phyloP scores from a whole-genome alignment of 306 rosid genomes.

The Fagus sylvatica region DNA sequence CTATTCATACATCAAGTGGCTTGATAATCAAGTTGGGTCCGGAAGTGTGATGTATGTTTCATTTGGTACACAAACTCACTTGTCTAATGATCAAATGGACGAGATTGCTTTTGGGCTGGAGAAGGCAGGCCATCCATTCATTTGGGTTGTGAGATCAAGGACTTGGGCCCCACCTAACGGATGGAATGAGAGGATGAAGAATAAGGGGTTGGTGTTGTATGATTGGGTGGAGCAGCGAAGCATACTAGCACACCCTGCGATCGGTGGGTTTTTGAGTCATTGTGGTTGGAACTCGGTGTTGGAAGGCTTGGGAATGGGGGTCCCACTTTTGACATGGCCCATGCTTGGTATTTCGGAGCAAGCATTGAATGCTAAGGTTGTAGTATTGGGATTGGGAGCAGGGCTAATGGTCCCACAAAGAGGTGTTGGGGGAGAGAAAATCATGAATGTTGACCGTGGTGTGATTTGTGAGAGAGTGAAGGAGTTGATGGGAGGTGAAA shows the following conservation, averaged over 20 bases:
- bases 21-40: not conserved
- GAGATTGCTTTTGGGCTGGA: conserved; percentile 36
- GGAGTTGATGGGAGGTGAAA: conserved; percentile 32
- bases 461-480: conserved; percentile 24
- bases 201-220: conserved; percentile 18
- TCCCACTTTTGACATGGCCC: conserved; percentile 39
- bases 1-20: conserved; percentile 17
- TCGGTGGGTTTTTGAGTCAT: conserved; percentile 30
- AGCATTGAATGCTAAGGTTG: conserved; percentile 23
- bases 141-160: conserved; percentile 26
- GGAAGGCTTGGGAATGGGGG: conserved; percentile 25
- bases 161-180: conserved; percentile 25
- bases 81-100: conserved; percentile 15
- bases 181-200: not conserved
- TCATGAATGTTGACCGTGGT: not conserved
- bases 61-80: conserved; percentile 20
- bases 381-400: not conserved
- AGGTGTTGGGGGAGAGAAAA: not conserved
- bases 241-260: conserved; percentile 17
- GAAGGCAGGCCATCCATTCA: conserved; percentile 3
- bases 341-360: conserved; percentile 28
- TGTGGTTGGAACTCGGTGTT: conserved; percentile 38
- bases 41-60: conserved; percentile 27
- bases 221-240: conserved; percentile 31
- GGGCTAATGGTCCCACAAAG: conserved; percentile 1